Evolutionary conservation across 2,329 filamentous ascomycete genomes (phyloP).

Genomic region (Botrytis porri): DNA sequence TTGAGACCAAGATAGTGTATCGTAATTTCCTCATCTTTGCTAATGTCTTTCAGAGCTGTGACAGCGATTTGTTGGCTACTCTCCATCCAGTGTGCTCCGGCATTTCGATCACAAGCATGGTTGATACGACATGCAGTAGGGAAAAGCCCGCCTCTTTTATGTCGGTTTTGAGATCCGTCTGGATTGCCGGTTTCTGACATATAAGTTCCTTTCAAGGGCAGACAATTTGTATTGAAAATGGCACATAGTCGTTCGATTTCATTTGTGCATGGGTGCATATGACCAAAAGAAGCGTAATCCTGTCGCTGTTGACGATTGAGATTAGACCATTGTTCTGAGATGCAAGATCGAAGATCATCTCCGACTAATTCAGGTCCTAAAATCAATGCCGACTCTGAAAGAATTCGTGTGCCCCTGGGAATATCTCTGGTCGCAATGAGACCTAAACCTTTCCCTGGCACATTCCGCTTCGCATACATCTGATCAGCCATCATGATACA

Average conservation of each 20-base stretch:
- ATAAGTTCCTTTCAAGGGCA: constrained; percentile 22
- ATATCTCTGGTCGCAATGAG: constrained; percentile 42
- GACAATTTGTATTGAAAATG: constrained; percentile 26
- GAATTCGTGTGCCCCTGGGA: constrained; percentile 41
- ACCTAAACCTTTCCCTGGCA: constrained; percentile 42
- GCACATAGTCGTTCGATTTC: constrained; percentile 20
- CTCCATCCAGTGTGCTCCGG: constrained; percentile 40
- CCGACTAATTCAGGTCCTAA: constrained; percentile 24
- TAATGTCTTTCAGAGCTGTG: constrained; percentile 39
- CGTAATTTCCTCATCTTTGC: constrained; percentile 40
- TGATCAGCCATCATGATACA: constrained; percentile 9
- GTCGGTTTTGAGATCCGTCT: not conserved
- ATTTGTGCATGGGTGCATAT: constrained; percentile 18
- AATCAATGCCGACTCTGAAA: constrained; percentile 43
- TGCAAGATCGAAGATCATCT: constrained; percentile 14
- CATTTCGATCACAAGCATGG: constrained; percentile 41
- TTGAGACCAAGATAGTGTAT: constrained; percentile 36
- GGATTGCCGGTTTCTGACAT: constrained; percentile 24
- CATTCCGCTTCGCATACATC: constrained; percentile 29
- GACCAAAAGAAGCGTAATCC: constrained; percentile 25
- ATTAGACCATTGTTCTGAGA: constrained; percentile 21
- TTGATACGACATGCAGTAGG: constrained; percentile 40
- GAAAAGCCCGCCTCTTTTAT: constrained; percentile 36
- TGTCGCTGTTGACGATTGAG: constrained; percentile 20
- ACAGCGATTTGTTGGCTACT: constrained; percentile 36